Conservation (phyloP, 2,329 filamentous ascomycete genomes). For the Hymenoscyphus salicellus region DNA sequence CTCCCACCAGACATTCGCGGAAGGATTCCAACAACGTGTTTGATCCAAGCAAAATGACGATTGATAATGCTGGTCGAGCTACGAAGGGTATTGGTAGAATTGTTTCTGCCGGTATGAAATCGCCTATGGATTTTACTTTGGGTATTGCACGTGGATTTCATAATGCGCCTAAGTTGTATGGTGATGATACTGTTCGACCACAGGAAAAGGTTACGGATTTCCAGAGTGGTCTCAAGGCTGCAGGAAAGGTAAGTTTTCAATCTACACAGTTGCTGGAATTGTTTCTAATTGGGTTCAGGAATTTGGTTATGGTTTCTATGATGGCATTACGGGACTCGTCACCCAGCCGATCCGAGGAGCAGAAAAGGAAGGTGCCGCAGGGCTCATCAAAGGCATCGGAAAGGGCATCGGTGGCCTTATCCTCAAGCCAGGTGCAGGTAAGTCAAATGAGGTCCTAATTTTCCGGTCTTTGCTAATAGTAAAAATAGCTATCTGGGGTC, state of each 20-base stretch:
- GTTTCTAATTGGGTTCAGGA: conserved; percentile 43
- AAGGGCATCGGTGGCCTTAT: conserved; percentile 80
- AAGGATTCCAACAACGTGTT: conserved; percentile 29
- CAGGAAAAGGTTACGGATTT: conserved; percentile 75
- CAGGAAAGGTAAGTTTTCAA: conserved; percentile 57
- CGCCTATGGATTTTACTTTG: conserved; percentile 81
- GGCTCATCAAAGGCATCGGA: conserved; percentile 74
- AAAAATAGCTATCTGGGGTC: conserved; percentile 57
- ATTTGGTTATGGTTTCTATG: conserved; percentile 73
- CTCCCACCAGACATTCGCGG: background rate
- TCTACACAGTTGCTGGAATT: background rate
- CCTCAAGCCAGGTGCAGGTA: conserved; percentile 77
- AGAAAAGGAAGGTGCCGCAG: conserved; percentile 61
- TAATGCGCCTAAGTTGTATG: conserved; percentile 81
- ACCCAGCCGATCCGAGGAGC: conserved; percentile 72
- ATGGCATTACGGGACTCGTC: conserved; percentile 76
- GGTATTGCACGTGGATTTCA: conserved; percentile 83
- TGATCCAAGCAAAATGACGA: conserved; percentile 37
- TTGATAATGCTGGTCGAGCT: conserved; percentile 63
- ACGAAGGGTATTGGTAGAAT: conserved; percentile 69
- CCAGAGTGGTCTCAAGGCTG: conserved; percentile 71
- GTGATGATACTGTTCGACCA: conserved; percentile 77
- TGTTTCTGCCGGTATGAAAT: conserved; percentile 70
- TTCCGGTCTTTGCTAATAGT: background rate
- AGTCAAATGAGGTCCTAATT: conserved; percentile 27